Conservation (phyloP, 2,329 filamentous ascomycete species). For the Pseudogymnoascus sp. region DNA sequence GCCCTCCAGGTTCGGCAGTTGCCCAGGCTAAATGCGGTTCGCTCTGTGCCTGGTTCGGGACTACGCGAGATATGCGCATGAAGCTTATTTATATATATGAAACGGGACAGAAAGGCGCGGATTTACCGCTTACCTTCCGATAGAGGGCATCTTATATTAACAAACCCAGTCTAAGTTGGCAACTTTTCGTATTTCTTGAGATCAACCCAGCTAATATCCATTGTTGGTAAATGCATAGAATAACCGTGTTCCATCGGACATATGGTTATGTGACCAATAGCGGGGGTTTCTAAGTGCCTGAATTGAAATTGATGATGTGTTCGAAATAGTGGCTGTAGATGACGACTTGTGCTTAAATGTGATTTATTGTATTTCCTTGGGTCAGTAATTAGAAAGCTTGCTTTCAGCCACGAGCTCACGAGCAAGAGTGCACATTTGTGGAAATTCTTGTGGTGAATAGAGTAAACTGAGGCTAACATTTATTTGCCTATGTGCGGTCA, state of each 20-base stretch:
- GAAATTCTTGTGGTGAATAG: not conserved
- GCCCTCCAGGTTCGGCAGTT: not conserved
- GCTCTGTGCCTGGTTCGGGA: not conserved
- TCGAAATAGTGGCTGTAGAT: not conserved
- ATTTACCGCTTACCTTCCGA: not conserved
- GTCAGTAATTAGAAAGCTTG: not conserved
- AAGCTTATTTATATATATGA: not conserved
- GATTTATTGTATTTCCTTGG: not conserved
- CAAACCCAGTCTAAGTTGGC: not conserved
- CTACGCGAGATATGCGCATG: not conserved
- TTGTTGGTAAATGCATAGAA: not conserved
- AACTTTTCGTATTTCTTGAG: not conserved
- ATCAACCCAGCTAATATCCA: constrained; percentile 1
- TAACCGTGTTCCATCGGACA: not conserved
- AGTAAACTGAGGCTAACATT: not conserved
- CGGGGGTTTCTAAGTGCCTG: not conserved
- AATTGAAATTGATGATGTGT: not conserved
- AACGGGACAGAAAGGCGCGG: not conserved
- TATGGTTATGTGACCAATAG: not conserved
- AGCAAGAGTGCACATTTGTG: not conserved
- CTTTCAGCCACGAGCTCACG: not conserved
- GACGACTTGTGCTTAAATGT: not conserved
- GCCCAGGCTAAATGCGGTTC: not conserved
- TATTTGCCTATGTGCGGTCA: not conserved
- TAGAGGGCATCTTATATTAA: not conserved